Base-by-base conservation (phyloP, 2,329 filamentous ascomycete genomes). In the Aureobasidium sp. region DNA sequence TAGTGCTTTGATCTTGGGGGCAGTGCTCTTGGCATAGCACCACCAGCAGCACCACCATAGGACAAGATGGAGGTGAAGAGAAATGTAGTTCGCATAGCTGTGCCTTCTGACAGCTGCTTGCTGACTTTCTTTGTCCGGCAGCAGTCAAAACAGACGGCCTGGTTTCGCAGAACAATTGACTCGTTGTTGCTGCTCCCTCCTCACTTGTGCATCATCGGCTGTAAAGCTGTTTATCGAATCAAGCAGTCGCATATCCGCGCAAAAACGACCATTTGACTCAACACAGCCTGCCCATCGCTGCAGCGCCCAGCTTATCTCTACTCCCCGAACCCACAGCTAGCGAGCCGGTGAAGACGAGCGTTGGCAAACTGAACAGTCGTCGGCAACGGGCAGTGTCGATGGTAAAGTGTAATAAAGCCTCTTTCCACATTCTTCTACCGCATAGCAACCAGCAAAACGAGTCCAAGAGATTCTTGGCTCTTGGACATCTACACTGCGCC, bases 321-420 rank as follows among this genome's bases (percentile, higher is more conserved):
- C 34, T 49, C 15, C 37, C 20, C 37, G 37, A 20, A 29, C 25
- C 52, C 36, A 39, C 52, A 42, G n/a, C 25, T 29, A 41, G 52
- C 34, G 20, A n/a, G 52, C 53, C 53, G 53, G 41, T 57, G 29
- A 36, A 57, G 25, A 41, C 41, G 53, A 57, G 53, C 39, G 36
- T 57, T 57, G 41, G 53, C 53, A 45, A 14, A 42, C 27, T 31
- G 22, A 20, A 25, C 15, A 48, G 44, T 55, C 42, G 27, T 39
- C 25, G 17, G 36, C 36, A 57, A 57, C 53, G 53, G 53, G 36
- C 22, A 45, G 29, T 45, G 52, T 45, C 39, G 39, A 57, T 59
- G 56, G 56, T 48, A 59, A 59, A 59, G 56, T 59, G 56, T 59
- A 59, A 59, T 57, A 57, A 41, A 53, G 56, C 56, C 56, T 59